phyloP scores from a whole-genome alignment of 176 grass and related monocot genomes.

The Aegilops bicornis region DNA sequence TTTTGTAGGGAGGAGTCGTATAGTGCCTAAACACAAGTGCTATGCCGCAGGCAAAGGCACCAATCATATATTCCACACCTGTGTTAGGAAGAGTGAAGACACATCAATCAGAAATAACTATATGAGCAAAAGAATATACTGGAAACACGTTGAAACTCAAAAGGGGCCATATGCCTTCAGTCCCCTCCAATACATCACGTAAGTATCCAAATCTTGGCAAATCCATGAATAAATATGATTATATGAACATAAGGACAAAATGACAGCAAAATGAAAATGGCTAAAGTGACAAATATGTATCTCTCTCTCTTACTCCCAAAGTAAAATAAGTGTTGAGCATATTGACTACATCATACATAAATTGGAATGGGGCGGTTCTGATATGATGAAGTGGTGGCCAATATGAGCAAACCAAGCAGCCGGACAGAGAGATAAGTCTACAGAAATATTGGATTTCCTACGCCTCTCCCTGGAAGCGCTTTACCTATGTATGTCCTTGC shows the following conservation, averaged over 20 bases:
- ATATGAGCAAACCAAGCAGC: too few relatives aligned
- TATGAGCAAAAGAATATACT: background rate
- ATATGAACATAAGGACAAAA: background rate
- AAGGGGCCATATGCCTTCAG: background rate
- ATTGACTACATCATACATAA: background rate
- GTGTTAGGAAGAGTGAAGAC: background rate
- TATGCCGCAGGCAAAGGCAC: too few relatives aligned
- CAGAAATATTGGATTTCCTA: too few relatives aligned
- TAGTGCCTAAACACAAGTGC: background rate
- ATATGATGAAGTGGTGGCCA: too few relatives aligned
- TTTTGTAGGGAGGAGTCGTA: background rate
- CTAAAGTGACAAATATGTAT: background rate
- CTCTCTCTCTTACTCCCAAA: too few relatives aligned
- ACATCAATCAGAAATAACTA: background rate
- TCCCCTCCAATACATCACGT: background rate
- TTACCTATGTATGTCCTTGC: background rate
- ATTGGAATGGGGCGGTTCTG: background rate
- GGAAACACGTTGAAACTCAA: background rate
- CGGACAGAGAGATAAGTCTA: too few relatives aligned
- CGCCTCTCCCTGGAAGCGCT: too few relatives aligned
- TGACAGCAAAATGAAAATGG: background rate
- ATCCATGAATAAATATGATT: background rate
- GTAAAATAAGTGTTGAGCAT: background rate
- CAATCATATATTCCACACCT: background rate
- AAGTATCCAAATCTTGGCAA: background rate